Conservation (phyloP, 2,329 filamentous ascomycete species). For the Cryphonectria japonica region DNA sequence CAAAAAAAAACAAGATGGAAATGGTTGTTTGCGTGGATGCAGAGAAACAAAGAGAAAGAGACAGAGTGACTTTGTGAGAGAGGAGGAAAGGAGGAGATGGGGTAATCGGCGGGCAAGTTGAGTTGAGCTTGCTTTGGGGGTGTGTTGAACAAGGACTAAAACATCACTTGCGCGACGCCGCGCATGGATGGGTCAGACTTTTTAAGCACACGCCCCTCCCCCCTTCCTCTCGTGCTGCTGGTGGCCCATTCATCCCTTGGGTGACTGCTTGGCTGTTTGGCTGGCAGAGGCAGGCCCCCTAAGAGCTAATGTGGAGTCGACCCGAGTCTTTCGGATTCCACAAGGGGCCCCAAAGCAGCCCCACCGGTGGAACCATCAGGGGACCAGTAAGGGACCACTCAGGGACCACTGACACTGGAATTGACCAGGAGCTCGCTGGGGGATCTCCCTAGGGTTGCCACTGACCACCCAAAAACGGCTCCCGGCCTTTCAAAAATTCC, state of each 20-base stretch:
- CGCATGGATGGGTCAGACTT: too few relatives aligned
- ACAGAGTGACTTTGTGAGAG: background rate
- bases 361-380: background rate
- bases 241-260: background rate
- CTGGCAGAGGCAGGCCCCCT: background rate
- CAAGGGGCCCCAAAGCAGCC: background rate
- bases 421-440: background rate
- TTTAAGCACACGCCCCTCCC: too few relatives aligned
- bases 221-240: too few relatives aligned
- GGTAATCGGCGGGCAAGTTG: too few relatives aligned
- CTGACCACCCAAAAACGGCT: background rate
- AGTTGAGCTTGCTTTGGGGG: too few relatives aligned
- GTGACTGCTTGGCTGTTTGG: background rate
- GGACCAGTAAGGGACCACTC: background rate
- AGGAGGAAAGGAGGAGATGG: too few relatives aligned
- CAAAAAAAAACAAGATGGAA: background rate
- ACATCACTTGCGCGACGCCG: too few relatives aligned
- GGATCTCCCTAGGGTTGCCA: background rate
- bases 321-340: conserved; percentile 1
- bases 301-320: conserved; percentile 1
- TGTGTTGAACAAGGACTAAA: too few relatives aligned
- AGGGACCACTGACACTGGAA: background rate
- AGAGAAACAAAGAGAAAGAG: too few relatives aligned
- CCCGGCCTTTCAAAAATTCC: too few relatives aligned
- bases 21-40: background rate